These are phyloP conservation scores for Yamadazyma kanchanaburiensis DNA, from an alignment of 1,139 yeast species.

Conservation along the genomic window DNA sequence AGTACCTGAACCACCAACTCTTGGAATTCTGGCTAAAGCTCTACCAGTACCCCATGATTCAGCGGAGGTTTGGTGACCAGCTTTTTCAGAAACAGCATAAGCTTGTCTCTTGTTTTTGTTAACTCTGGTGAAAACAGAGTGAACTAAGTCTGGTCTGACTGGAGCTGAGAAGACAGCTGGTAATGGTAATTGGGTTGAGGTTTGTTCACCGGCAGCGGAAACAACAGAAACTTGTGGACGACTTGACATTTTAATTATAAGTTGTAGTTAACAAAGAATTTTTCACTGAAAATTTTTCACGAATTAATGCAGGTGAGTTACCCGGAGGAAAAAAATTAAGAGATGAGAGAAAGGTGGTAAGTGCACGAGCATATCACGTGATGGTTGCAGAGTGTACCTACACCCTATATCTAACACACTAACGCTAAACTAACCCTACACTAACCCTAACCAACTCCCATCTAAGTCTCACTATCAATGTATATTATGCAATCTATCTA, in stretches of 20 bases:
- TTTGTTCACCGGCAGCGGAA: conserved; percentile 83
- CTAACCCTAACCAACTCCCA: too few species aligned
- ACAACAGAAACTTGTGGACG: conserved; percentile 97
- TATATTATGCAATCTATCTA: too few species aligned
- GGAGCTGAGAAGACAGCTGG: conserved; percentile 99
- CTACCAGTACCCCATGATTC: conserved; percentile 99
- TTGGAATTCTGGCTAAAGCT: conserved; percentile 99
- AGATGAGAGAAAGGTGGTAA: background rate
- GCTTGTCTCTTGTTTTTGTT: conserved; percentile 99
- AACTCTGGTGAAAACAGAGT: conserved; percentile 96
- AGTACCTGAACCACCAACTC: conserved; percentile 99
- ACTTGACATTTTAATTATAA: conserved; percentile 51
- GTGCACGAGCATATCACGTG: background rate
- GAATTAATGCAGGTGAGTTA: background rate
- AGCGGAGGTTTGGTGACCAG: conserved; percentile 99
- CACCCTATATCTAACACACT: too few species aligned
- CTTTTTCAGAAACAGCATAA: conserved; percentile 98
- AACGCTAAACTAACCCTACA: too few species aligned
- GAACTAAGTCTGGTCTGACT: conserved; percentile 99
- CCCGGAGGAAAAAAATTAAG: conserved; percentile 1
- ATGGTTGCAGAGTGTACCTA: too few species aligned
- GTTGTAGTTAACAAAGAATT: conserved; percentile 18
- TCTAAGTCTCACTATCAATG: too few species aligned
- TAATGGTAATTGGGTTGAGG: conserved; percentile 82
- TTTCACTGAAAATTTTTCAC: conserved; percentile 16